Conservation (phyloP, 768 basidiomycete genomes). For the Suillus hirtellus region DNA sequence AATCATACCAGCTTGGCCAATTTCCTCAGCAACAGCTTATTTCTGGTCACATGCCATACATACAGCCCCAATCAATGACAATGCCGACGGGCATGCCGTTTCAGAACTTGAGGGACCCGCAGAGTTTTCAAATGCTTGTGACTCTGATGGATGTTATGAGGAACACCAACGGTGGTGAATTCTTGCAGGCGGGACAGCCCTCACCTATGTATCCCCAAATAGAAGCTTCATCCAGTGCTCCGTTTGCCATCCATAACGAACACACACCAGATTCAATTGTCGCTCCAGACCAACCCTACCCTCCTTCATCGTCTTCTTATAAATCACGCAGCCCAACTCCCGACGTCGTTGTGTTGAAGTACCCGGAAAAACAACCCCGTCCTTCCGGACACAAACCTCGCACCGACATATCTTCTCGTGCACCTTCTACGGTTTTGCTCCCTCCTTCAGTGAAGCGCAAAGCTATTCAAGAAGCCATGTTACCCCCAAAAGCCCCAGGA, state of each 20-base stretch:
- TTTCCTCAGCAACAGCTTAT: not conserved
- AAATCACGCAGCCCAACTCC: not conserved
- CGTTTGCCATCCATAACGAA: not conserved
- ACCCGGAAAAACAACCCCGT: not conserved
- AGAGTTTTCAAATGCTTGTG: conserved; percentile 9
- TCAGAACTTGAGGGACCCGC: conserved; percentile 1
- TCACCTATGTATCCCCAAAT: conserved; percentile 7
- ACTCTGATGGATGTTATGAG: conserved; percentile 16
- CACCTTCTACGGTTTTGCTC: conserved; percentile 10
- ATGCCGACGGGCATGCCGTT: conserved; percentile 1
- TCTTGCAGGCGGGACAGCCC: conserved; percentile 6
- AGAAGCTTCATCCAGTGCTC: conserved; percentile 6
- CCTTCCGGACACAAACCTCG: conserved; percentile 12
- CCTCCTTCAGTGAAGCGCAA: conserved; percentile 25
- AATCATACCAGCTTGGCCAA: conserved; percentile 4
- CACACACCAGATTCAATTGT: not conserved
- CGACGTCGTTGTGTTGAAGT: not conserved
- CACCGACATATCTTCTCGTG: conserved; percentile 8
- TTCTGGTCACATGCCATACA: conserved; percentile 3
- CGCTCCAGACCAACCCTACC: not conserved
- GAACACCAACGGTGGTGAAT: conserved; percentile 11
- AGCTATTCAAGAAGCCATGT: conserved; percentile 6
- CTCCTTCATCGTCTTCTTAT: conserved; percentile 9
- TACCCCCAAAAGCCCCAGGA: conserved; percentile 18
- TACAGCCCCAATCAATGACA: not conserved